Conservation (phyloP, 306 rosid genomes). For the Quercus robur region DNA sequence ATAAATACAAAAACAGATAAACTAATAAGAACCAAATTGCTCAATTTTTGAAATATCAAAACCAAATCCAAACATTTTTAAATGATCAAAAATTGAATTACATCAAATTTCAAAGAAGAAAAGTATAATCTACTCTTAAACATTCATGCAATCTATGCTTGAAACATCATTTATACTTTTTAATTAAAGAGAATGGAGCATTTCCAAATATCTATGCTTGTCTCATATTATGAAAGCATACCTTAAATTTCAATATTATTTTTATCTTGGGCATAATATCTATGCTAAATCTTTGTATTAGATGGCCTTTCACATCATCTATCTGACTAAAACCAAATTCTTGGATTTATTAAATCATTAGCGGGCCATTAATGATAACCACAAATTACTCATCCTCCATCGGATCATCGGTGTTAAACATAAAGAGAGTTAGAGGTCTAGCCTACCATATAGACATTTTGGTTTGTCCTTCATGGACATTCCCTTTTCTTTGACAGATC, state of each 20-base stretch:
- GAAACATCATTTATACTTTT: too few species aligned
- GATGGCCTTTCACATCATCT: background rate
- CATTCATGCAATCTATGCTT: too few species aligned
- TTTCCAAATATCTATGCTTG: too few species aligned
- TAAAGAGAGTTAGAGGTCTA: background rate
- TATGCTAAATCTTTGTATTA: background rate
- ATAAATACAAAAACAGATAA: too few species aligned
- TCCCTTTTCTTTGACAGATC: background rate
- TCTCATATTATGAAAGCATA: background rate
- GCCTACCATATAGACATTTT: background rate
- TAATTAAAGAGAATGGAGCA: too few species aligned
- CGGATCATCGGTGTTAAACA: background rate
- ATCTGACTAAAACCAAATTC: background rate
- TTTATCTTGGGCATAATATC: background rate
- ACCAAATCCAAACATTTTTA: too few species aligned
- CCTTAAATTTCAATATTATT: background rate
- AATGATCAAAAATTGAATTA: too few species aligned
- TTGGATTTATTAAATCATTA: background rate
- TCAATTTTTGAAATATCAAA: too few species aligned
- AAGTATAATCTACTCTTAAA: too few species aligned
- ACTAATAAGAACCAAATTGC: too few species aligned
- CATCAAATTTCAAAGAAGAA: too few species aligned
- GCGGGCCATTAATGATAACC: background rate
- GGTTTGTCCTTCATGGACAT: background rate
- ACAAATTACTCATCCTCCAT: background rate